phyloP scores from a whole-genome alignment of 2,329 filamentous ascomycete species.

The Cyphellophora europaea region DNA sequence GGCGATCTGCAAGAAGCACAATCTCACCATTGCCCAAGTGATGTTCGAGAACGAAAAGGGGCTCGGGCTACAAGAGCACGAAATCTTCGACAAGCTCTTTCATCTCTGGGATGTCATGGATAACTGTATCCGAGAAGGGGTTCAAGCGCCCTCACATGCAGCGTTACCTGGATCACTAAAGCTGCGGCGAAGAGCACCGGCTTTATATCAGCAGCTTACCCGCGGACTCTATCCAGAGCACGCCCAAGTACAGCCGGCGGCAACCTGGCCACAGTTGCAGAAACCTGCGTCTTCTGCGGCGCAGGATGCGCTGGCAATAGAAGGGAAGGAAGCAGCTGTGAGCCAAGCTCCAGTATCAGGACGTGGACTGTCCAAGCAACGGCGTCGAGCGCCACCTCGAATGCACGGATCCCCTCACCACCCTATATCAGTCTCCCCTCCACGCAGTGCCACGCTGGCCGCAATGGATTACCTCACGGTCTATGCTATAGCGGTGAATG shows the following conservation, averaged over 20 bases:
- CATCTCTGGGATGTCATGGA: slow-evolving; percentile 16
- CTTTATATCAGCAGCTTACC: slow-evolving; percentile 12
- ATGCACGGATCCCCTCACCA: slow-evolving; percentile 11
- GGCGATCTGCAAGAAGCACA: slow-evolving; percentile 12
- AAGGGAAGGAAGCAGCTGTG: neutral
- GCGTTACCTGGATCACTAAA: slow-evolving; percentile 12
- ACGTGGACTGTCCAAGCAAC: slow-evolving; percentile 2
- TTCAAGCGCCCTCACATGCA: slow-evolving; percentile 11
- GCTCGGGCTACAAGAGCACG: slow-evolving; percentile 9
- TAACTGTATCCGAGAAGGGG: slow-evolving; percentile 14
- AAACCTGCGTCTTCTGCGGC: neutral
- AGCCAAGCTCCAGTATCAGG: neutral
- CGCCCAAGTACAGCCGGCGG: slow-evolving; percentile 4
- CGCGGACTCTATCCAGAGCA: slow-evolving; percentile 14
- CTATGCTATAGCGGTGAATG: slow-evolving; percentile 15
- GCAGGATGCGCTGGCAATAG: neutral
- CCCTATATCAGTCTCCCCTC: slow-evolving; percentile 8
- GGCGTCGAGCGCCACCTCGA: slow-evolving; percentile 5
- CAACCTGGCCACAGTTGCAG: neutral
- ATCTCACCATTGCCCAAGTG: slow-evolving; percentile 15
- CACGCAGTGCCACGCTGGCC: slow-evolving; percentile 9
- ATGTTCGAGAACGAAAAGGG: slow-evolving; percentile 16
- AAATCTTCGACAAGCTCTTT: slow-evolving; percentile 13
- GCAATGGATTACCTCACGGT: slow-evolving; percentile 15
- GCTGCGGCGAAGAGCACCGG: slow-evolving; percentile 12